Percentiles rank a stretch among this genome's conserved stretches.
Conservation (phyloP, 768 basidiomycete genomes). For the Boletus sp. region DNA sequence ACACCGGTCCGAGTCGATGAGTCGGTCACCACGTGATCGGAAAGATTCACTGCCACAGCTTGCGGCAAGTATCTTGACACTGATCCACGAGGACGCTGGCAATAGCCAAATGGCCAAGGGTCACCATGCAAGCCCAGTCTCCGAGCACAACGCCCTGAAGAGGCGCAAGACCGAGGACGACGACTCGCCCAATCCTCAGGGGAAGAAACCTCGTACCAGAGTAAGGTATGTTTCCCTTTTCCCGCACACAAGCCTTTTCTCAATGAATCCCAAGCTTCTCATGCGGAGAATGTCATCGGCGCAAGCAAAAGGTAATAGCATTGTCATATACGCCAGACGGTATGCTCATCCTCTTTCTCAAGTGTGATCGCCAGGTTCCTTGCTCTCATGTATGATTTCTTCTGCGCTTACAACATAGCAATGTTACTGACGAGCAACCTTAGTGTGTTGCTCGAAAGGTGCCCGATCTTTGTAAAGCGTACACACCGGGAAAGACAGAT, state of each 20-base stretch:
- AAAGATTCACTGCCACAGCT: not conserved
- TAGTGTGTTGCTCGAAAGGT: slow-evolving; percentile 85
- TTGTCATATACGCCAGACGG: slow-evolving; percentile 11
- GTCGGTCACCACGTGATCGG: slow-evolving; percentile 26
- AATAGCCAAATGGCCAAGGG: slow-evolving; percentile 29
- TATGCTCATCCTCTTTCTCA: slow-evolving; percentile 15
- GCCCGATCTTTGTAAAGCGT: slow-evolving; percentile 83
- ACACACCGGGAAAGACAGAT: slow-evolving; percentile 83
- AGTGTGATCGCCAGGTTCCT: slow-evolving; percentile 85
- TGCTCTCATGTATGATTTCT: slow-evolving; percentile 68
- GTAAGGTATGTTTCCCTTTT: slow-evolving; percentile 56
- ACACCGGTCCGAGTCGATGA: not conserved
- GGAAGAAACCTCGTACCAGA: slow-evolving; percentile 68
- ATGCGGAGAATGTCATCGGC: slow-evolving; percentile 82
- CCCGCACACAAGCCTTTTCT: slow-evolving; percentile 1
- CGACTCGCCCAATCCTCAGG: slow-evolving; percentile 36
- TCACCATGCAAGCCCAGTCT: slow-evolving; percentile 11
- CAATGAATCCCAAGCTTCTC: slow-evolving; percentile 54
- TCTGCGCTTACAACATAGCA: not conserved
- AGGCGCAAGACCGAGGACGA: slow-evolving; percentile 68
- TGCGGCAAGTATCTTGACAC: slow-evolving; percentile 24
- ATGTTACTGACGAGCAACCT: slow-evolving; percentile 14
- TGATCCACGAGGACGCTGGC: slow-evolving; percentile 28
- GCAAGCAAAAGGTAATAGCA: slow-evolving; percentile 73
- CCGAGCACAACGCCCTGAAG: slow-evolving; percentile 42